Evolutionary conservation across 1,284 basidiomycete species (phyloP).

Genomic region (Trichosporon asahii): DNA sequence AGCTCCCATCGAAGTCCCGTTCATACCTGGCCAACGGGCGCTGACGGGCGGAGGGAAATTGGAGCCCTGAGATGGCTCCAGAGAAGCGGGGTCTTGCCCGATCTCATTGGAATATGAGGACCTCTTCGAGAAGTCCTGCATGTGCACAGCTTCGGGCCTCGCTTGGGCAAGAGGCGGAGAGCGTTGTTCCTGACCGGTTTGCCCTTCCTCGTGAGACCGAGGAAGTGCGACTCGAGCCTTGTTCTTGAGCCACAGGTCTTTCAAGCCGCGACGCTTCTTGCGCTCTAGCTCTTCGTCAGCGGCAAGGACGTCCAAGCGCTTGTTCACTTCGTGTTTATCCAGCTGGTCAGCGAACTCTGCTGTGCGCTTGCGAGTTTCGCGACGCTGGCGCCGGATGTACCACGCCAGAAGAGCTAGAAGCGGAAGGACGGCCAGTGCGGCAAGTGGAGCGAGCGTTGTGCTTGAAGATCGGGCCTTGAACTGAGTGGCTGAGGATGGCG

Average conservation of each 20-base stretch:
- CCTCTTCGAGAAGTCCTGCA: neutral
- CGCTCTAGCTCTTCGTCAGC: neutral
- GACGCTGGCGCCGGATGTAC: neutral
- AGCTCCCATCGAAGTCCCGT: neutral
- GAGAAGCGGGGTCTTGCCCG: neutral
- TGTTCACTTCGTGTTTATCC: neutral
- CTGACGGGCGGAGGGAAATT: too few species aligned
- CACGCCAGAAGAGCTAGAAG: neutral
- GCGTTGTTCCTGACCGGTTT: too few species aligned
- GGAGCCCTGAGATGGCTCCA: too few species aligned
- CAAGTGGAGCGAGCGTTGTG: neutral
- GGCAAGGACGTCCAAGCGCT: neutral
- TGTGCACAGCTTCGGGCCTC: neutral
- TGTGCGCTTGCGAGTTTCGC: neutral
- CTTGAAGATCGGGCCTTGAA: neutral
- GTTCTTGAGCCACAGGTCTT: neutral
- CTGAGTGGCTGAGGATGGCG: neutral
- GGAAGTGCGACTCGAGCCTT: neutral
- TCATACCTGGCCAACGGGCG: neutral
- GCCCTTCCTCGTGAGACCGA: neutral
- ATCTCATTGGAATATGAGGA: neutral
- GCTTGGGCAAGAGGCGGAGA: neutral
- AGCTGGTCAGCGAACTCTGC: neutral
- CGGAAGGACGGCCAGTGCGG: neutral
- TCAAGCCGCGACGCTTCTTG: neutral